These are phyloP conservation scores for Podaxis sp. DNA, from an alignment of 768 basidiomycete species.

Conservation along the genomic window DNA sequence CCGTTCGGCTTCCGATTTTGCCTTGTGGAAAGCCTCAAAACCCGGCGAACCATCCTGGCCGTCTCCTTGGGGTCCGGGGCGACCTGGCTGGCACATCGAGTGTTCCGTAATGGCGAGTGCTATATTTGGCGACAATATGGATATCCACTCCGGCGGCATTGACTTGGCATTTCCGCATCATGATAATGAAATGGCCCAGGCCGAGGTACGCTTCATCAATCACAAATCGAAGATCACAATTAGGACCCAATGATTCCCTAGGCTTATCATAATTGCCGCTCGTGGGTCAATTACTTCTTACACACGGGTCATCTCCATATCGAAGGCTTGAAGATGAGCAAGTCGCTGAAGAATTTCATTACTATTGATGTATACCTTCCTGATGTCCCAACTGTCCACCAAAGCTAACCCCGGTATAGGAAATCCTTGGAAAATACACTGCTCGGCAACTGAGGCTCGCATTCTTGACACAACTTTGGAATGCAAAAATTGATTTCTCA, in stretches of 20 bases:
- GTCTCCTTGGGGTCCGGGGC: slow-evolving; percentile 93
- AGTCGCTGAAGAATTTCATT: slow-evolving; percentile 98
- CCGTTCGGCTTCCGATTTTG: slow-evolving; percentile 88
- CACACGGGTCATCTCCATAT: slow-evolving; percentile 99
- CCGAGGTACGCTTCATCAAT: slow-evolving; percentile 57
- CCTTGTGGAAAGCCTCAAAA: slow-evolving; percentile 96
- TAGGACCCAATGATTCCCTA: slow-evolving; percentile 24
- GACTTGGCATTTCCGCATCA: slow-evolving; percentile 99
- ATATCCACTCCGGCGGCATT: slow-evolving; percentile 96
- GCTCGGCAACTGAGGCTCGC: slow-evolving; percentile 88
- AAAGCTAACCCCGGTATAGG: slow-evolving; percentile 39
- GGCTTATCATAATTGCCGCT: slow-evolving; percentile 88
- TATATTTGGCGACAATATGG: slow-evolving; percentile 85
- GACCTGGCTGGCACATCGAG: slow-evolving; percentile 99
- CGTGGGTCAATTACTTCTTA: slow-evolving; percentile 99
- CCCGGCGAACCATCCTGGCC: slow-evolving; percentile 96
- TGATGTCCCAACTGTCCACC: background rate
- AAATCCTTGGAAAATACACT: slow-evolving; percentile 78
- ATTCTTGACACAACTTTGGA: slow-evolving; percentile 91
- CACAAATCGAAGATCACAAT: slow-evolving; percentile 5
- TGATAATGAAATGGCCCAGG: slow-evolving; percentile 97
- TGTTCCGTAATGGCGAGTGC: slow-evolving; percentile 98
- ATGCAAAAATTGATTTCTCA: slow-evolving; percentile 90
- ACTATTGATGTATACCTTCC: slow-evolving; percentile 74
- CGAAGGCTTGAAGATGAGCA: slow-evolving; percentile 98